Evolutionary conservation across 2,329 filamentous ascomycete genomes (phyloP).

Genomic region (Monosporascus sp.): DNA sequence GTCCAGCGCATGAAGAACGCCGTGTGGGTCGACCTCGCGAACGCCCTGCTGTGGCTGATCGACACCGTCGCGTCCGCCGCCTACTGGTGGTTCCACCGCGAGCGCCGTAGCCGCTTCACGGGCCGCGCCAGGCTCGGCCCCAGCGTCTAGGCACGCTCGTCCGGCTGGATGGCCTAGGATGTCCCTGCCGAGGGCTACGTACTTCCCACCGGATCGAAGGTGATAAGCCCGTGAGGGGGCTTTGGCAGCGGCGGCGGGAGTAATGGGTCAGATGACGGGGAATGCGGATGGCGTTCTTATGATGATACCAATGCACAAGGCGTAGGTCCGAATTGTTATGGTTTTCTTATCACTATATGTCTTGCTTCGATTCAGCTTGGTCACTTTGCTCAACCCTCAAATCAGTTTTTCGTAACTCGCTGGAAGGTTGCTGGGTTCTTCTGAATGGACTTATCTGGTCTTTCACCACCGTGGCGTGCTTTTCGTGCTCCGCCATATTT

Average conservation of each 20-base stretch:
- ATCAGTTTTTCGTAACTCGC: no score
- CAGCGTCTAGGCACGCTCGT: conserved; percentile 15
- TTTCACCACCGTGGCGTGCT: no score
- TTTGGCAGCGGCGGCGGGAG: neutral
- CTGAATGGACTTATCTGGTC: no score
- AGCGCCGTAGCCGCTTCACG: conserved; percentile 50
- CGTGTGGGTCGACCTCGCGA: conserved; percentile 75
- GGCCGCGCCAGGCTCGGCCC: conserved; percentile 47
- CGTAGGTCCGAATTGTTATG: neutral
- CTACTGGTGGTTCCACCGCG: conserved; percentile 55
- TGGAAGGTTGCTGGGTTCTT: no score
- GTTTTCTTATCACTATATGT: neutral
- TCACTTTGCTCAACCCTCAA: no score
- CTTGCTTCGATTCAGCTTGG: neutral
- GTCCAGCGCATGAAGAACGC: conserved; percentile 78
- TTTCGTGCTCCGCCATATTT: no score
- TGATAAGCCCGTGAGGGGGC: no score
- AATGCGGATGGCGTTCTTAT: neutral
- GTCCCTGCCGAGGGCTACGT: neutral
- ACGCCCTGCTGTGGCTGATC: conserved; percentile 70
- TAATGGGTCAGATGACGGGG: neutral
- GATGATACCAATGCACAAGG: neutral
- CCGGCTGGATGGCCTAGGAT: neutral
- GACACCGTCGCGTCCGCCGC: conserved; percentile 49
- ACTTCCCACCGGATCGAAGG: neutral